Evolutionary conservation across 1,284 basidiomycete species (phyloP).

Genomic region (Stereum hirsutum): DNA sequence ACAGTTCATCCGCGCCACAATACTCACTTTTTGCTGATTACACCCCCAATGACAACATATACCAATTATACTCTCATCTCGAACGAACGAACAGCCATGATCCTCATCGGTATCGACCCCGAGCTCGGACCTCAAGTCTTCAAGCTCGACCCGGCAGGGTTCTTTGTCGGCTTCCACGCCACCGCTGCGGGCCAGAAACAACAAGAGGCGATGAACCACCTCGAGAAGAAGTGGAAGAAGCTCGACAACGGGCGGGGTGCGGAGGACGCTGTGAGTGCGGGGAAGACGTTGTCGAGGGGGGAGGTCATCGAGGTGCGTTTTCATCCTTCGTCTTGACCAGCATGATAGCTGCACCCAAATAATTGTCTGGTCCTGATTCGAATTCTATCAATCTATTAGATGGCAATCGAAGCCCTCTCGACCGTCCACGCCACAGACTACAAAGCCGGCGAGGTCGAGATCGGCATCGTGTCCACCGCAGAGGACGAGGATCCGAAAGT

Average conservation of each 20-base stretch:
- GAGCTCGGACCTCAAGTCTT: conserved; percentile 92
- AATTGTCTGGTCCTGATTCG: neutral
- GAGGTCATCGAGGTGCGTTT: conserved; percentile 75
- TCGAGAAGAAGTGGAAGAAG: conserved; percentile 99
- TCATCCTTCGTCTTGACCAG: neutral
- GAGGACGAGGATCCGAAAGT: conserved; percentile 61
- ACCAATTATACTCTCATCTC: neutral
- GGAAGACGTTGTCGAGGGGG: conserved; percentile 51
- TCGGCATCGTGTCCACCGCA: conserved; percentile 70
- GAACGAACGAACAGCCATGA: conserved; percentile 87
- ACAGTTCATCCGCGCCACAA: no score
- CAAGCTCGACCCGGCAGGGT: conserved; percentile 98
- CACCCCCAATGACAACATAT: no score
- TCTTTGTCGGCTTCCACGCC: conserved; percentile 97
- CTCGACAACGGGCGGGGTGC: conserved; percentile 66
- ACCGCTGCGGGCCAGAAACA: conserved; percentile 97
- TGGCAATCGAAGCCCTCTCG: conserved; percentile 93
- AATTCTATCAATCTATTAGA: conserved; percentile 30
- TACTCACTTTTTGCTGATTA: no score
- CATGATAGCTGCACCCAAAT: neutral
- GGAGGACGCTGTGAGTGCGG: conserved; percentile 66
- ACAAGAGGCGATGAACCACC: conserved; percentile 96
- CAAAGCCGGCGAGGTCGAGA: conserved; percentile 85
- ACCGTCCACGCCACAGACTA: conserved; percentile 93
- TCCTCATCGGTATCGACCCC: conserved; percentile 88